Percentiles rank a stretch among this genome's conserved stretches.
phyloP scores from a whole-genome alignment of 2,329 filamentous ascomycete genomes.

The Pezicula radicicola region DNA sequence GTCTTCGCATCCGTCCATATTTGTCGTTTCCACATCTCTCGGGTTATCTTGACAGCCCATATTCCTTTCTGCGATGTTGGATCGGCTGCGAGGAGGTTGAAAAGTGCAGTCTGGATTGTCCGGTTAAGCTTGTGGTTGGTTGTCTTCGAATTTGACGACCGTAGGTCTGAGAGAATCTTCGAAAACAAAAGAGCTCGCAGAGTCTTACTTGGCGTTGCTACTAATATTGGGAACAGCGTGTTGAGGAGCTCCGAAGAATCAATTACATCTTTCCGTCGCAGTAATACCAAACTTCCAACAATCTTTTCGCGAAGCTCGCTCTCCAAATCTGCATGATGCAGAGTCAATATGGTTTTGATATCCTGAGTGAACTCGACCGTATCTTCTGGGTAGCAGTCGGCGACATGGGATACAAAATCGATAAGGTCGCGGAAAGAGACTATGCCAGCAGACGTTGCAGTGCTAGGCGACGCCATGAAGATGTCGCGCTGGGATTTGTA shows the following conservation, averaged over 20 bases:
- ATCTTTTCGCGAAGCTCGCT: constrained; percentile 90
- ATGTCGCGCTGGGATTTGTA: constrained; percentile 91
- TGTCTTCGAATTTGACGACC: constrained; percentile 80
- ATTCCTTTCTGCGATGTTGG: constrained; percentile 80
- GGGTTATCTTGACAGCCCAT: constrained; percentile 93
- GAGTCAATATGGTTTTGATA: constrained; percentile 73
- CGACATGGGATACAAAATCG: constrained; percentile 89
- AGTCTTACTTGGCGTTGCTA: constrained; percentile 88
- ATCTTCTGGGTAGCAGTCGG: constrained; percentile 86
- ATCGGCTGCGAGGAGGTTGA: constrained; percentile 86
- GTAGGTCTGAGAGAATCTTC: constrained; percentile 89
- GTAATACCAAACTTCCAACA: constrained; percentile 81
- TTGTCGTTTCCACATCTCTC: constrained; percentile 94
- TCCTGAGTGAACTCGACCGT: constrained; percentile 76
- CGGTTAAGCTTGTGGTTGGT: constrained; percentile 92
- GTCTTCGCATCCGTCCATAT: constrained; percentile 94
- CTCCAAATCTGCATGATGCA: constrained; percentile 81
- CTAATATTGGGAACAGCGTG: constrained; percentile 89
- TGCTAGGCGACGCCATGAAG: constrained; percentile 79
- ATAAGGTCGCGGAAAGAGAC: constrained; percentile 88
- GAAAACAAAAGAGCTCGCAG: constrained; percentile 79
- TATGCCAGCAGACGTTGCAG: constrained; percentile 72
- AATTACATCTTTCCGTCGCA: constrained; percentile 89
- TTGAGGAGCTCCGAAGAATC: constrained; percentile 82
- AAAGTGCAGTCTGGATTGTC: constrained; percentile 88